Percentiles rank a stretch among this genome's conserved stretches.
These are phyloP conservation scores for Rubia balearica DNA, from an alignment of 305 asterid species.

Conservation along the genomic window DNA sequence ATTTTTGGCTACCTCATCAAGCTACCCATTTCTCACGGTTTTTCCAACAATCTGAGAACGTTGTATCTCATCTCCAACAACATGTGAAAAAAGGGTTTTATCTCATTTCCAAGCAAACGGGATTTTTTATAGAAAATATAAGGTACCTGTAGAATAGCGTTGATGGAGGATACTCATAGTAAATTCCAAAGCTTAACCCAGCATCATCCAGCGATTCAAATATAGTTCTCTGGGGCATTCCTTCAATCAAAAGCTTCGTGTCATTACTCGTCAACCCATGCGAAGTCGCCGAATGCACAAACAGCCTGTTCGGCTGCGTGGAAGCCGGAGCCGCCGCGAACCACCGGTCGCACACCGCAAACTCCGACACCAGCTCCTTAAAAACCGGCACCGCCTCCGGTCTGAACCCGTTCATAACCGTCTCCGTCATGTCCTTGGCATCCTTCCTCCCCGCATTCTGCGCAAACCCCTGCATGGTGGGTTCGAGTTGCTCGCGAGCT, in stretches of 20 bases:
- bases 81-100: no score
- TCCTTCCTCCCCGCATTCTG: slow-evolving; percentile 60
- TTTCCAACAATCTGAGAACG: no score
- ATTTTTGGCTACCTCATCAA: no score
- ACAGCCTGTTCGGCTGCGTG: slow-evolving; percentile 79
- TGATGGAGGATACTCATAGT: slow-evolving; percentile 65
- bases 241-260: slow-evolving; percentile 44
- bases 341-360: slow-evolving; percentile 83
- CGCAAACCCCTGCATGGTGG: slow-evolving; percentile 72
- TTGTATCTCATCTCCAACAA: no score
- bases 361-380: slow-evolving; percentile 49
- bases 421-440: slow-evolving; percentile 38
- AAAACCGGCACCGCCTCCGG: slow-evolving; percentile 59
- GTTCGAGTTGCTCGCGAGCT: slow-evolving; percentile 21
- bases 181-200: slow-evolving; percentile 59
- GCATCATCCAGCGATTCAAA: slow-evolving; percentile 64
- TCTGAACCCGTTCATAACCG: slow-evolving; percentile 67
- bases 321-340: slow-evolving; percentile 55
- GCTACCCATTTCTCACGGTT: no score
- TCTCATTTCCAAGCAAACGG: no score
- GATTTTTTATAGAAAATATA: no score
- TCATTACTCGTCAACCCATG: slow-evolving; percentile 53
- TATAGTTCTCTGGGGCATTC: slow-evolving; percentile 76
- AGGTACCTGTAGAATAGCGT: slow-evolving; percentile 71
- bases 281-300: slow-evolving; percentile 76